Conservation (phyloP, 73 alveolate species). For the Paramecium sonneborni region DNA sequence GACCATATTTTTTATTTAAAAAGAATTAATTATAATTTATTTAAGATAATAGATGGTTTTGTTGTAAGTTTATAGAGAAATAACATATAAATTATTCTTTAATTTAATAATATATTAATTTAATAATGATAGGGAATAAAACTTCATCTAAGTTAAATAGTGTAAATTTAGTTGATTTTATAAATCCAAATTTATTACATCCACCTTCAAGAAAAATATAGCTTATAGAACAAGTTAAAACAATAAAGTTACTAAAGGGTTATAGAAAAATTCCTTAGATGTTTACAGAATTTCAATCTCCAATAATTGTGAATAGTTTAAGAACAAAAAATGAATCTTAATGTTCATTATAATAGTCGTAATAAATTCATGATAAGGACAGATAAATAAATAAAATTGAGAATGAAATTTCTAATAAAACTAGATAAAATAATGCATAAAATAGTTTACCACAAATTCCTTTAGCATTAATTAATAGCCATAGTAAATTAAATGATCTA, state of each 20-base stretch:
- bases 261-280: background rate
- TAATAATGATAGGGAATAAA: background rate
- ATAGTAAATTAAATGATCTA: background rate
- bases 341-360: background rate
- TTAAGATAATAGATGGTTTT: background rate
- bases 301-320: background rate
- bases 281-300: background rate
- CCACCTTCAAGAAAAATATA: background rate
- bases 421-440: background rate
- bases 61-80: background rate
- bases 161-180: background rate
- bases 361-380: background rate
- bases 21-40: background rate
- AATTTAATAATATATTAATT: background rate
- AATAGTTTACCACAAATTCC: background rate
- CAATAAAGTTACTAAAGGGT: background rate
- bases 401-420: background rate
- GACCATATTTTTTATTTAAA: background rate
- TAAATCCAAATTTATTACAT: background rate
- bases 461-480: background rate
- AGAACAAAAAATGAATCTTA: background rate
- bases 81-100: background rate
- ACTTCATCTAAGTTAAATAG: background rate
- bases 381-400: background rate
- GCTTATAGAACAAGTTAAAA: background rate